A percentile compares a stretch with the other conserved stretches of the same genome.
phyloP scores from a whole-genome alignment of 2,329 filamentous ascomycete genomes.

The Colletotrichum sp. region DNA sequence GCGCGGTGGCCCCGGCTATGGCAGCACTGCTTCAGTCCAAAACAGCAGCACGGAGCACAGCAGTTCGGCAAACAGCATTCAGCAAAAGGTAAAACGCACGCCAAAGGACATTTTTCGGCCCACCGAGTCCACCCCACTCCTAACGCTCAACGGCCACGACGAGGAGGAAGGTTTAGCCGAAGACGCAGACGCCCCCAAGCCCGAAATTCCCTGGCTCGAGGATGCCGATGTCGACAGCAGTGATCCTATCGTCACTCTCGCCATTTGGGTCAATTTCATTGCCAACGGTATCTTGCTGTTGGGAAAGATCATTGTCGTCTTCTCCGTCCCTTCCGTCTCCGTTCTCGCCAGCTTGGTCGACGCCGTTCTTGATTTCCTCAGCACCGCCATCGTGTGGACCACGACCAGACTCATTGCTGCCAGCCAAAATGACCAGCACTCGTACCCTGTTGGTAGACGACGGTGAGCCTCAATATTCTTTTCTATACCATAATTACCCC shows the following conservation, averaged over 20 bases:
- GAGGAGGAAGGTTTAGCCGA: conserved; percentile 40
- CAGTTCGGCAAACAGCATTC: conserved; percentile 23
- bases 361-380: conserved; percentile 80
- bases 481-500: neutral
- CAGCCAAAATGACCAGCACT: conserved; percentile 73
- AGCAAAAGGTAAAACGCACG: conserved; percentile 73
- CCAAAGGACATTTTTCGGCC: conserved; percentile 85
- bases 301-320: conserved; percentile 78
- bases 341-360: conserved; percentile 82
- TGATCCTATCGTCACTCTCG: conserved; percentile 79
- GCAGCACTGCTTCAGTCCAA: conserved; percentile 12
- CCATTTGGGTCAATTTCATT: conserved; percentile 84
- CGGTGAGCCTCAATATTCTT: conserved; percentile 35
- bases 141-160: conserved; percentile 50
- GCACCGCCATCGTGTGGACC: conserved; percentile 80
- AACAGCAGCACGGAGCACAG: conserved; percentile 20
- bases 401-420: conserved; percentile 73
- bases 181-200: conserved; percentile 41
- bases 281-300: conserved; percentile 79
- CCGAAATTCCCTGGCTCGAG: conserved; percentile 72
- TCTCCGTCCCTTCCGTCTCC: conserved; percentile 81
- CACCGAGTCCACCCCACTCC: conserved; percentile 71
- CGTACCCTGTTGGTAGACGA: conserved; percentile 79
- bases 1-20: conserved; percentile 22
- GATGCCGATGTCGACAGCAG: conserved; percentile 75